A percentile compares a stretch with the other conserved stretches of the same genome.
These are phyloP conservation scores for Coccomyxa sp. DNA, from an alignment of 139 green algal genomes.

Conservation along the genomic window DNA sequence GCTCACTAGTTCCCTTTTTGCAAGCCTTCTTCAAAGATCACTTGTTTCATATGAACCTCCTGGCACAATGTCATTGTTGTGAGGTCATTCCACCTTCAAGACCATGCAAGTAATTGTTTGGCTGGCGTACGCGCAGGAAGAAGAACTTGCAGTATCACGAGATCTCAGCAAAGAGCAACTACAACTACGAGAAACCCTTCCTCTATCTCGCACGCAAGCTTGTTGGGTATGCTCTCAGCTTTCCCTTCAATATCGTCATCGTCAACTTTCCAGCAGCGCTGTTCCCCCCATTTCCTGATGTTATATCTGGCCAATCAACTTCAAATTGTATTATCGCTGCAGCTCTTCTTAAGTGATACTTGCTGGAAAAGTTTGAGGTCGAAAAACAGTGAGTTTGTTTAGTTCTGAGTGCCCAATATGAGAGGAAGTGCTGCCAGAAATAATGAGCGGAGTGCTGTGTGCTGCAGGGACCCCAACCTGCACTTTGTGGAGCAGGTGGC, in stretches of 20 bases:
- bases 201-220: conserved; percentile 98
- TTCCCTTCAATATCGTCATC: not conserved
- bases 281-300: not conserved
- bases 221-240: conserved; percentile 53
- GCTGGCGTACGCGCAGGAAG: conserved; percentile 56
- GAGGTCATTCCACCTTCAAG: not conserved
- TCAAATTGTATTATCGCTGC: not conserved
- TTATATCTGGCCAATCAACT: not conserved
- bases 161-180: conserved; percentile 99
- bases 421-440: too few species aligned
- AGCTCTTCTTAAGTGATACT: too few species aligned
- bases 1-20: not conserved
- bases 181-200: conserved; percentile 99
- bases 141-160: conserved; percentile 99
- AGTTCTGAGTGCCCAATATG: too few species aligned
- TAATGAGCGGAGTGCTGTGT: not conserved
- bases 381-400: too few species aligned
- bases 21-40: not conserved
- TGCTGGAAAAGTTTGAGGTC: too few species aligned
- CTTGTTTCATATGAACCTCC: not conserved
- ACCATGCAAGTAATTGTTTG: not conserved
- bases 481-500: conserved; percentile 92
- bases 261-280: not conserved
- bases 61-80: not conserved
- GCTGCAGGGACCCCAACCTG: conserved; percentile 77